Conservation (phyloP, 257 asterid species). For the Fraxinus anomala region DNA sequence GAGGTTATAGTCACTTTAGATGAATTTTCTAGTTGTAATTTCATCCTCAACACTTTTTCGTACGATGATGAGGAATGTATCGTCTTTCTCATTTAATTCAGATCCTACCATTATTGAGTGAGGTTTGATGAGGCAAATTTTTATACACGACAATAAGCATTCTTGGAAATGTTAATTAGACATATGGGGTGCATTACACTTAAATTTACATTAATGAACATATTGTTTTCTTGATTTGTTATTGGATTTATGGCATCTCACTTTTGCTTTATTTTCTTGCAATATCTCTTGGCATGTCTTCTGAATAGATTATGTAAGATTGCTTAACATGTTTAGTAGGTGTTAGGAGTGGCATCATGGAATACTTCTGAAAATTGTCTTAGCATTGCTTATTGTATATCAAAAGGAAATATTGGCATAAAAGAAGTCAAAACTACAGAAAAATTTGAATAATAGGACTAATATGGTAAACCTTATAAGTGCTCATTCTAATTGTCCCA, state of each 20-base stretch:
- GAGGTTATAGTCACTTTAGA: neutral
- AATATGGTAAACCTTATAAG: neutral
- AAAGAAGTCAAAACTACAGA: neutral
- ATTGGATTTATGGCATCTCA: neutral
- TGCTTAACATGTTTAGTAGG: neutral
- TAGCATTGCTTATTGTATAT: neutral
- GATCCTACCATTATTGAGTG: neutral
- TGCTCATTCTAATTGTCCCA: neutral
- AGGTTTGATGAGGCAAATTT: neutral
- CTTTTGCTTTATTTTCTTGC: neutral
- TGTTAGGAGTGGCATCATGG: neutral
- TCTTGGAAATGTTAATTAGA: too few species aligned
- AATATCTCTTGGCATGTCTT: slow-evolving; percentile 2
- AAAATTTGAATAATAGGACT: neutral
- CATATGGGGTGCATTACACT: neutral
- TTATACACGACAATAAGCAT: too few species aligned
- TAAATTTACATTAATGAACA: neutral
- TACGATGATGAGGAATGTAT: neutral
- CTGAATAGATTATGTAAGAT: neutral
- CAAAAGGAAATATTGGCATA: neutral
- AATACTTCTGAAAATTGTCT: neutral
- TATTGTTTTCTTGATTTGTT: neutral
- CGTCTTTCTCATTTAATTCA: neutral
- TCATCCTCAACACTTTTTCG: neutral
- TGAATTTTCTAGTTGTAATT: neutral